These are phyloP conservation scores for Dissoconium aciculare DNA, from an alignment of 2,329 filamentous ascomycete species.

Conservation along the genomic window DNA sequence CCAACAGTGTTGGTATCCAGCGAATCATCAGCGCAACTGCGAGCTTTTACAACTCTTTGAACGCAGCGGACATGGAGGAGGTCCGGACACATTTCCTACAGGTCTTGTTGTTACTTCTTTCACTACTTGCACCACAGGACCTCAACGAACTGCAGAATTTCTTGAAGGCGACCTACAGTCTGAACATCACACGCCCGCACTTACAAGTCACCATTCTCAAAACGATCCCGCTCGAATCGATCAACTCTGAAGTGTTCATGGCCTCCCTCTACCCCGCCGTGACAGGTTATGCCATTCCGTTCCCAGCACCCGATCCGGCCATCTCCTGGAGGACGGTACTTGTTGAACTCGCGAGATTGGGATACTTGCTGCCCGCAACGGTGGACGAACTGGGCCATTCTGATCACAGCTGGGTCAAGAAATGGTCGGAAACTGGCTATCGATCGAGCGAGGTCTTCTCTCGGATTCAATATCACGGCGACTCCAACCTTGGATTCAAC, in stretches of 20 bases:
- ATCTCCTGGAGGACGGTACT: slow-evolving; percentile 2
- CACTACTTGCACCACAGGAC: slow-evolving; percentile 1
- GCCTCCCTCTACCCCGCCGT: slow-evolving; percentile 3
- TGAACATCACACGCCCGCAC: slow-evolving; percentile 2
- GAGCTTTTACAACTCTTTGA: slow-evolving; percentile 4
- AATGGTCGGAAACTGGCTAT: slow-evolving; percentile 4
- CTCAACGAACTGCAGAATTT: slow-evolving; percentile 4
- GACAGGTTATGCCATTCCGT: neutral
- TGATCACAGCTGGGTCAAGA: slow-evolving; percentile 3
- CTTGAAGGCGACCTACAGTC: slow-evolving; percentile 3
- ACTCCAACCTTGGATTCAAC: slow-evolving; percentile 4
- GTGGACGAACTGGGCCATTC: slow-evolving; percentile 3
- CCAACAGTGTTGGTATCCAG: slow-evolving; percentile 5
- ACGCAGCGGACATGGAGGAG: slow-evolving; percentile 1
- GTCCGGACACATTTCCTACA: slow-evolving; percentile 5
- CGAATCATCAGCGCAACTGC: slow-evolving; percentile 4
- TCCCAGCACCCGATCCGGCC: neutral
- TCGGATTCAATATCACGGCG: slow-evolving; percentile 5
- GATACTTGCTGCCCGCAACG: slow-evolving; percentile 3
- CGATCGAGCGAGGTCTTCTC: slow-evolving; percentile 3
- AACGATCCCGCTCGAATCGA: slow-evolving; percentile 4
- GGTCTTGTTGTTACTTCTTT: slow-evolving; percentile 3
- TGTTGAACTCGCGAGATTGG: slow-evolving; percentile 2
- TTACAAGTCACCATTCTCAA: slow-evolving; percentile 3
- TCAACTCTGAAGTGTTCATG: slow-evolving; percentile 5